phyloP scores from a whole-genome alignment of 345 rosid genomes.

The Punica granatum region DNA sequence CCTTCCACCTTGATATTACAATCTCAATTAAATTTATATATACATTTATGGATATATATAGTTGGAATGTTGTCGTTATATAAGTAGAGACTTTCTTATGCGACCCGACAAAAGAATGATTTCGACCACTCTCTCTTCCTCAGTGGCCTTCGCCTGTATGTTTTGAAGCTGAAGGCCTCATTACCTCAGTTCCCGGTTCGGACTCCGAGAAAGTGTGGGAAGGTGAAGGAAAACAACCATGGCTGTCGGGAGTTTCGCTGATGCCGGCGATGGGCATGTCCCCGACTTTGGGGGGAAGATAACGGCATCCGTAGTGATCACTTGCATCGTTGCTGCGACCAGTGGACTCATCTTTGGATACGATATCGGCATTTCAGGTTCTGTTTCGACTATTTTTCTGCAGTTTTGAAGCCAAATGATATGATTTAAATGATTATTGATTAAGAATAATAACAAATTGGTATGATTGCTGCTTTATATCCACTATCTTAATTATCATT shows the following conservation, averaged over 20 bases:
- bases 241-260: slow-evolving; percentile 40
- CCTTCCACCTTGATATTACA: no score
- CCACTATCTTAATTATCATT: neutral
- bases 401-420: neutral
- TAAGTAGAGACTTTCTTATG: neutral
- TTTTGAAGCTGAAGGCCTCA: neutral
- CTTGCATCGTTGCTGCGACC: slow-evolving; percentile 75
- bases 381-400: neutral
- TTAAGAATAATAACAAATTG: neutral
- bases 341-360: slow-evolving; percentile 85
- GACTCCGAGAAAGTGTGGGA: neutral
- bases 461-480: neutral
- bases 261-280: slow-evolving; percentile 18
- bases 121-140: neutral
- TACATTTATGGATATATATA: no score
- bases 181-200: no score
- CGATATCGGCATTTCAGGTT: slow-evolving; percentile 83
- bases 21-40: no score
- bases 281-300: slow-evolving; percentile 30
- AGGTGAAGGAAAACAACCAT: slow-evolving; percentile 15
- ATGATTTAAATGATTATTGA: neutral
- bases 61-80: neutral
- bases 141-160: neutral
- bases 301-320: slow-evolving; percentile 46
- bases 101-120: neutral